Conservation (phyloP, 352 stramenopile genomes). For the Globisporangium ultimum region DNA sequence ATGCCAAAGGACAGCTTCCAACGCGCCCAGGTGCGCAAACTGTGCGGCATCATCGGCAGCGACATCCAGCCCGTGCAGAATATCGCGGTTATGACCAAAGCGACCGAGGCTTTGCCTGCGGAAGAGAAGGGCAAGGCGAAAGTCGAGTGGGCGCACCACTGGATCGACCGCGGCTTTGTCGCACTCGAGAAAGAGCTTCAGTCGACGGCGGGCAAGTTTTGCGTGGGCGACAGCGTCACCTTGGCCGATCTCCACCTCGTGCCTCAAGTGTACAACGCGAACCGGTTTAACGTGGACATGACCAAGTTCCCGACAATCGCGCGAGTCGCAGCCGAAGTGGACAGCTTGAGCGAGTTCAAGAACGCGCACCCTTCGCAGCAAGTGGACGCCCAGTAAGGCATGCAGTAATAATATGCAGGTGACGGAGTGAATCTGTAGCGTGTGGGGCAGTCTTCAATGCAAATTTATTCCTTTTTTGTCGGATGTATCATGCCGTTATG, state of each 20-base stretch:
- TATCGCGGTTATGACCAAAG: conserved; percentile 61
- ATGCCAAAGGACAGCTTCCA: conserved; percentile 69
- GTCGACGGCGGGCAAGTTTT: conserved; percentile 58
- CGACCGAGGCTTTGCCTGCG: conserved; percentile 37
- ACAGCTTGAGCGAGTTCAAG: conserved; percentile 78
- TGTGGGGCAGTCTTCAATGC: too few relatives aligned
- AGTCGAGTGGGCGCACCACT: conserved; percentile 55
- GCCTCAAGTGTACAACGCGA: conserved; percentile 92
- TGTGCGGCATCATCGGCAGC: conserved; percentile 89
- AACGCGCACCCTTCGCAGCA: conserved; percentile 76
- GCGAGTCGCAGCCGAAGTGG: conserved; percentile 64
- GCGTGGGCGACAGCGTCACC: conserved; percentile 76
- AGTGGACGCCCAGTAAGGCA: conserved; percentile 48
- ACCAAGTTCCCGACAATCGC: conserved; percentile 82
- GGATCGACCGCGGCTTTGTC: conserved; percentile 81
- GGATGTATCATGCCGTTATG: too few relatives aligned
- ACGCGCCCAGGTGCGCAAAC: conserved; percentile 76
- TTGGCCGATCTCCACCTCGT: conserved; percentile 89
- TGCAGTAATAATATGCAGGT: too few relatives aligned
- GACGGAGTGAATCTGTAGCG: too few relatives aligned
- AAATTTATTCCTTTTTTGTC: too few relatives aligned
- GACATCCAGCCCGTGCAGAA: conserved; percentile 93
- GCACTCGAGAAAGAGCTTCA: conserved; percentile 72
- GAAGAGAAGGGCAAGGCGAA: conserved; percentile 48
- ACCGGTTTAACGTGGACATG: conserved; percentile 88